Conservation (phyloP, 495 filamentous ascomycete species). For the Hyphodiscus hymeniophilus region DNA sequence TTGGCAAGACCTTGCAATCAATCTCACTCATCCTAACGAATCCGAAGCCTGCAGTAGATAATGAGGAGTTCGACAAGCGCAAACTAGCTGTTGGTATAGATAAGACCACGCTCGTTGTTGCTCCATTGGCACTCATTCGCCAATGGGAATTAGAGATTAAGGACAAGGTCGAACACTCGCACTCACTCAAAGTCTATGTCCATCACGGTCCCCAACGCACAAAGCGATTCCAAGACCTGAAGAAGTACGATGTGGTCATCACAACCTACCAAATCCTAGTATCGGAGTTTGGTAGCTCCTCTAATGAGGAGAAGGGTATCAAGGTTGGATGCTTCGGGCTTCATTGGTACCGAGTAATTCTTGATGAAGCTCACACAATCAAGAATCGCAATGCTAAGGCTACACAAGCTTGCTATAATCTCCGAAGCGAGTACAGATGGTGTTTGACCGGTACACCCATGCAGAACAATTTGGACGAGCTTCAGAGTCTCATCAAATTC, state of each 20-base stretch:
- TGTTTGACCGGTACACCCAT: slow-evolving; percentile 92
- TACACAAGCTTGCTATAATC: slow-evolving; percentile 75
- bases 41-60: slow-evolving; percentile 50
- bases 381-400: slow-evolving; percentile 96
- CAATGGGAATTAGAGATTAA: slow-evolving; percentile 95
- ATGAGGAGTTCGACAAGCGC: slow-evolving; percentile 32
- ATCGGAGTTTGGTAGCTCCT: slow-evolving; percentile 70
- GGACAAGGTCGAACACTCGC: slow-evolving; percentile 58
- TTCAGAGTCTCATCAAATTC: slow-evolving; percentile 89
- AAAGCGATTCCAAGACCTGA: slow-evolving; percentile 64
- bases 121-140: slow-evolving; percentile 90
- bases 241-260: slow-evolving; percentile 89
- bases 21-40: slow-evolving; percentile 78
- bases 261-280: slow-evolving; percentile 94
- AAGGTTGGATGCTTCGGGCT: slow-evolving; percentile 83
- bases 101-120: slow-evolving; percentile 82
- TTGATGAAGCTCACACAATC: slow-evolving; percentile 96
- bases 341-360: slow-evolving; percentile 89
- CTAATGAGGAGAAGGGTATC: slow-evolving; percentile 34
- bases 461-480: slow-evolving; percentile 97
- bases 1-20: slow-evolving; percentile 80
- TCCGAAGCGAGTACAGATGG: slow-evolving; percentile 83
- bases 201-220: slow-evolving; percentile 85
- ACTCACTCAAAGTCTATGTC: slow-evolving; percentile 68
- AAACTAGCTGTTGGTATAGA: slow-evolving; percentile 55